phyloP scores from a whole-genome alignment of 768 basidiomycete genomes.

The Lentinula raphanica region DNA sequence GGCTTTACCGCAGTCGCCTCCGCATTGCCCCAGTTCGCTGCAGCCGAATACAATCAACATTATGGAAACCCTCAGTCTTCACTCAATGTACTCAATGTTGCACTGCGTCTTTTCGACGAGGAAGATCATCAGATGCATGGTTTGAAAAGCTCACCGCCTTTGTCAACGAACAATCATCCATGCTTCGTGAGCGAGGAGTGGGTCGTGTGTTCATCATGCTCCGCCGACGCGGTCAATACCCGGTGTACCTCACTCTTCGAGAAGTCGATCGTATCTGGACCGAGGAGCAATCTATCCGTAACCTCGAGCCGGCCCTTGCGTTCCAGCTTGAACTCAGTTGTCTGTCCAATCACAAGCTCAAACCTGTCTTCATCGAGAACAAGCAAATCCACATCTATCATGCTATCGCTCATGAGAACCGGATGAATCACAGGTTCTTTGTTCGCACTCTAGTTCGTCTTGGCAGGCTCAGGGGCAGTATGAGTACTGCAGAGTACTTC shows the following conservation, averaged over 20 bases:
- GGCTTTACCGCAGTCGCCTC: constrained; percentile 74
- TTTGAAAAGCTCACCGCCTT: constrained; percentile 65
- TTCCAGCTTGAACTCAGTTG: constrained; percentile 97
- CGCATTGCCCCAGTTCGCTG: constrained; percentile 70
- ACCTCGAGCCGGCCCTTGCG: constrained; percentile 96
- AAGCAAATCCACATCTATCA: constrained; percentile 99
- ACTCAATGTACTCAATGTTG: constrained; percentile 92
- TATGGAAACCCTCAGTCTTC: constrained; percentile 69
- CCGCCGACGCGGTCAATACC: constrained; percentile 88
- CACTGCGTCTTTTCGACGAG: constrained; percentile 82
- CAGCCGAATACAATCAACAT: constrained; percentile 65
- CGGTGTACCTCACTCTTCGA: constrained; percentile 90
- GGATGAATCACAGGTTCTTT: constrained; percentile 97
- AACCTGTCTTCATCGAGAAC: constrained; percentile 93
- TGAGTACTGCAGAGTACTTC: constrained; percentile 96
- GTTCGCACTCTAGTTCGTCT: constrained; percentile 94
- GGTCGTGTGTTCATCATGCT: constrained; percentile 90
- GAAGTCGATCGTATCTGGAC: constrained; percentile 63
- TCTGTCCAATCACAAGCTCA: constrained; percentile 93
- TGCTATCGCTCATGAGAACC: constrained; percentile 90
- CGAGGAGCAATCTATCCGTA: constrained; percentile 95
- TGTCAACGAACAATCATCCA: constrained; percentile 58
- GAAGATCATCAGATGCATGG: constrained; percentile 78
- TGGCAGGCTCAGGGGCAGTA: constrained; percentile 84
- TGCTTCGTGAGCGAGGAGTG: constrained; percentile 72